Conservation (phyloP, 2,329 filamentous ascomycete genomes). For the Pseudogymnoascus sp. region DNA sequence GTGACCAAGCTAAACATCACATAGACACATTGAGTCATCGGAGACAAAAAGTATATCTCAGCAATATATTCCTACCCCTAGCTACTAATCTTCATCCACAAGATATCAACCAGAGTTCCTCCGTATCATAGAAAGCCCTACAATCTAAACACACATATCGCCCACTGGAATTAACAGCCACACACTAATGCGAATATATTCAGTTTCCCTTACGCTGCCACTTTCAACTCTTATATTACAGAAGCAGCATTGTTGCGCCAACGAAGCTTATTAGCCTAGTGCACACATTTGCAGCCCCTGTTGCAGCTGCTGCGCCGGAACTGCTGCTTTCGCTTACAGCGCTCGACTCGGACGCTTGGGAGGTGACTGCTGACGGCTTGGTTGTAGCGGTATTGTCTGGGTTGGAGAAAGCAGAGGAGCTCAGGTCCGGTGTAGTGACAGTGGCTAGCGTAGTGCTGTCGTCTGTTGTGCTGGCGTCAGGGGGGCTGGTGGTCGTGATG, state of each 20-base stretch:
- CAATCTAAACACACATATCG: background rate
- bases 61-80: background rate
- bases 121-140: background rate
- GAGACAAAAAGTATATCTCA: background rate
- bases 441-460: background rate
- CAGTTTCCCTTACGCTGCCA: background rate
- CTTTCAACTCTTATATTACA: background rate
- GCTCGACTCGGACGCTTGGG: background rate
- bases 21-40: background rate
- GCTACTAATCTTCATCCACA: background rate
- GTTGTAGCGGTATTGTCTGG: background rate
- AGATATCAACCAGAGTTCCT: background rate
- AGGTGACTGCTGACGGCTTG: background rate
- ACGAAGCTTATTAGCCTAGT: background rate
- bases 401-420: background rate
- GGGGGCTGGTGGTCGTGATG: background rate
- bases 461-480: background rate
- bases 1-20: no score
- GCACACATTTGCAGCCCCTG: background rate
- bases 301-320: background rate
- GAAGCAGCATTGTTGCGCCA: background rate
- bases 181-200: background rate
- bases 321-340: background rate
- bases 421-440: background rate
- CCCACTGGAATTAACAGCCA: background rate